Conservation (phyloP, 768 basidiomycete species). For the Porphyrellus cyaneotinctus region DNA sequence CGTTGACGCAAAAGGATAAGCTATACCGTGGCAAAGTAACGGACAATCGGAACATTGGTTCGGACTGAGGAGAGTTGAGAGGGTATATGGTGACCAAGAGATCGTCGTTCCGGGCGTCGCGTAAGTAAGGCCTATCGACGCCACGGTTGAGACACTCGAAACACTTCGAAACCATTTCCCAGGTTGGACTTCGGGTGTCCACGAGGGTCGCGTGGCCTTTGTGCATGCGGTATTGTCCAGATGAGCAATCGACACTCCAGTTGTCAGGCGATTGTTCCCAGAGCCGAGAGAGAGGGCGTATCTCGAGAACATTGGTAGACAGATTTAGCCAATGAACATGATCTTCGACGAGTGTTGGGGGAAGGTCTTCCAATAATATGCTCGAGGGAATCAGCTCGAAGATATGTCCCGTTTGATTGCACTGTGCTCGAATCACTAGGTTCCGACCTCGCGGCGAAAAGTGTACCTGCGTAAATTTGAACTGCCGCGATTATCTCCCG, state of each 20-base stretch:
- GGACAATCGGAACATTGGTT: background rate
- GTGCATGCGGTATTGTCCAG: background rate
- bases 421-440: constrained; percentile 7
- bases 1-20: background rate
- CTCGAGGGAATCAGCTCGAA: constrained; percentile 17
- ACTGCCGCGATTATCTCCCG: background rate
- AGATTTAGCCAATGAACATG: constrained; percentile 27
- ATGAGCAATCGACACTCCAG: constrained; percentile 15
- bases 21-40: background rate
- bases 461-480: constrained; percentile 9
- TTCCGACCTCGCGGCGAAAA: constrained; percentile 5
- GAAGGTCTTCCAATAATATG: constrained; percentile 17
- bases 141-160: background rate
- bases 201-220: constrained; percentile 7
- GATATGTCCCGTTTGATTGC: background rate
- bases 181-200: constrained; percentile 7
- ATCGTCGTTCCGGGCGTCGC: background rate
- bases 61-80: background rate
- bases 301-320: constrained; percentile 13
- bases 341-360: constrained; percentile 3
- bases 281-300: constrained; percentile 3
- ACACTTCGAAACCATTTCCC: background rate
- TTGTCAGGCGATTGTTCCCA: constrained; percentile 19
- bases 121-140: too few species aligned
- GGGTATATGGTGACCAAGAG: background rate